These are phyloP conservation scores for Erysimum cheiranthoides DNA, from an alignment of 345 rosid species.

Conservation along the genomic window DNA sequence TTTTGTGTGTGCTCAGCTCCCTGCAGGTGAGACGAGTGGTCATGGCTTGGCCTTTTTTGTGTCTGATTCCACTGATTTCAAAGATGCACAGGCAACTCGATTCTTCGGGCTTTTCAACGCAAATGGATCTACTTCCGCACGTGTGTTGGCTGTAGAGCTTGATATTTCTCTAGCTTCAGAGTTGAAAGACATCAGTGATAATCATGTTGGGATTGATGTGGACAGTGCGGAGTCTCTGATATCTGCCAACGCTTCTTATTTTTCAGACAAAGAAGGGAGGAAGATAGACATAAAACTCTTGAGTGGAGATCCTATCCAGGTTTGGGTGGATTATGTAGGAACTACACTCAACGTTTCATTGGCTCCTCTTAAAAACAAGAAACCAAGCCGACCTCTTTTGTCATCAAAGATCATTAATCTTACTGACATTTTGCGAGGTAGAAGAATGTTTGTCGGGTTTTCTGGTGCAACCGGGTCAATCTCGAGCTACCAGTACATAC, in stretches of 20 bases:
- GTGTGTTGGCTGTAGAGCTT: slow-evolving; percentile 64
- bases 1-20: slow-evolving; percentile 51
- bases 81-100: slow-evolving; percentile 19
- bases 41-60: slow-evolving; percentile 55
- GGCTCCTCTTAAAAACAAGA: slow-evolving; percentile 46
- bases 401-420: slow-evolving; percentile 50
- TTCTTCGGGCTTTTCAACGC: slow-evolving; percentile 61
- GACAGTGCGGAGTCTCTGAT: slow-evolving; percentile 47
- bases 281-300: slow-evolving; percentile 44
- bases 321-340: slow-evolving; percentile 71
- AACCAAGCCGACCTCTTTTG: slow-evolving; percentile 62
- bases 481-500: slow-evolving; percentile 53
- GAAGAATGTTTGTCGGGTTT: slow-evolving; percentile 62
- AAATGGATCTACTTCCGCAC: slow-evolving; percentile 46
- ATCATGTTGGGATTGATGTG: slow-evolving; percentile 73
- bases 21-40: slow-evolving; percentile 46
- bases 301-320: slow-evolving; percentile 57
- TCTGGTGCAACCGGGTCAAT: slow-evolving; percentile 59
- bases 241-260: slow-evolving; percentile 53
- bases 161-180: slow-evolving; percentile 56
- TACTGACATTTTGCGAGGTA: slow-evolving; percentile 48
- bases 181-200: slow-evolving; percentile 51
- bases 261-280: slow-evolving; percentile 36
- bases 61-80: slow-evolving; percentile 41
- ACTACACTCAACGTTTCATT: slow-evolving; percentile 54